These are phyloP conservation scores for Fusarium guadeloupense DNA, from an alignment of 2,329 filamentous ascomycete genomes.

Conservation along the genomic window DNA sequence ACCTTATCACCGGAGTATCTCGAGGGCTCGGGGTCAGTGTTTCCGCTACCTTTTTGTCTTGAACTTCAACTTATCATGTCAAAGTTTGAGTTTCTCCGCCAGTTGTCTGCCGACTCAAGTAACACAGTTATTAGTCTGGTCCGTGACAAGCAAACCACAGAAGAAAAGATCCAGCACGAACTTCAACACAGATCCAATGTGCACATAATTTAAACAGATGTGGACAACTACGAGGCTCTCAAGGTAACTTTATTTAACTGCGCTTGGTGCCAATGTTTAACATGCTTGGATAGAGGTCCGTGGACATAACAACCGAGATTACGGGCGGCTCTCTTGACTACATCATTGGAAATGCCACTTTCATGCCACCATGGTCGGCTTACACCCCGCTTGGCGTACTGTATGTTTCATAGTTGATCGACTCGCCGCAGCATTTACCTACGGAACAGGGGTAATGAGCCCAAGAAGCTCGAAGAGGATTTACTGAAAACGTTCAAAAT, in stretches of 20 bases:
- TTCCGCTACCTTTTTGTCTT: accelerated
- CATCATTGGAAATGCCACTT: constrained; percentile 61
- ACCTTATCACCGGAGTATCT: constrained; percentile 32
- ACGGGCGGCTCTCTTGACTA: constrained; percentile 57
- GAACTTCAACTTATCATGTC: accelerated
- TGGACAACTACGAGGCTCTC: constrained; percentile 1
- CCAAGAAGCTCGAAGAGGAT: constrained; percentile 24
- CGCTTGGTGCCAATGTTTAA: background rate
- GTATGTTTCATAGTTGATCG: background rate
- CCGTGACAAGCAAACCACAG: constrained; percentile 53
- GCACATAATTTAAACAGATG: constrained; percentile 26
- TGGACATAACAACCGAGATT: constrained; percentile 46
- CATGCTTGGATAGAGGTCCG: background rate
- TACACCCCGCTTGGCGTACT: constrained; percentile 20
- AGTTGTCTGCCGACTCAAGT: constrained; percentile 53
- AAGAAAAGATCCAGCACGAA: constrained; percentile 48
- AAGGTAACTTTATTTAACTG: constrained; percentile 1
- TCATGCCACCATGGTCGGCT: constrained; percentile 43
- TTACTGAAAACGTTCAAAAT: constrained; percentile 47
- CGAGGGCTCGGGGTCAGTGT: constrained; percentile 30
- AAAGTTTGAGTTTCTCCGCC: constrained; percentile 49
- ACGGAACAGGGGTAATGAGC: constrained; percentile 15
- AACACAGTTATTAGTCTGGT: constrained; percentile 57
- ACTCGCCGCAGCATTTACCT: accelerated
- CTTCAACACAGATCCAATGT: constrained; percentile 42